These are phyloP conservation scores for Cichorium intybus DNA, from an alignment of 140 eudicot genomes.

Conservation along the genomic window DNA sequence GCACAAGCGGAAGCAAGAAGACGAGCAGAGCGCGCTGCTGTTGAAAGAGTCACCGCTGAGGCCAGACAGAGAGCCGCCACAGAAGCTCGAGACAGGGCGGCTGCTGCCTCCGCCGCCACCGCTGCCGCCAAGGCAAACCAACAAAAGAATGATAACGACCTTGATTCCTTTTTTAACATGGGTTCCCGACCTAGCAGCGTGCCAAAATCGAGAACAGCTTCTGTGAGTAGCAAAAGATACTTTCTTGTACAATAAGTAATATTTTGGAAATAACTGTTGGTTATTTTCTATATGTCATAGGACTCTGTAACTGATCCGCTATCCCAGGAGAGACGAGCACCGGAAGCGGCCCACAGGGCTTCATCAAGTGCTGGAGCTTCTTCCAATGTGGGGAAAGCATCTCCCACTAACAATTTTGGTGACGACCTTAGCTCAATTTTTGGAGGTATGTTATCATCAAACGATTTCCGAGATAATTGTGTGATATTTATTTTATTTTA, in stretches of 20 bases:
- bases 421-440: slow-evolving; percentile 86
- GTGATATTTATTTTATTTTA: slow-evolving; percentile 12
- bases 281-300: slow-evolving; percentile 30
- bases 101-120: slow-evolving; percentile 24
- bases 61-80: slow-evolving; percentile 62
- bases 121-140: slow-evolving; percentile 61
- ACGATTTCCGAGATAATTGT: background rate
- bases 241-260: background rate
- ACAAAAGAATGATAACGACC: slow-evolving; percentile 71
- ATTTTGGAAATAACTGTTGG: background rate
- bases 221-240: slow-evolving; percentile 50
- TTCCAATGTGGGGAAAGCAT: slow-evolving; percentile 62
- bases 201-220: slow-evolving; percentile 61
- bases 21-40: slow-evolving; percentile 82
- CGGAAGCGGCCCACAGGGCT: slow-evolving; percentile 54
- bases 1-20: slow-evolving; percentile 73
- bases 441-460: slow-evolving; percentile 52
- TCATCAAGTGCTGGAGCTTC: slow-evolving; percentile 43
- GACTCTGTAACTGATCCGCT: slow-evolving; percentile 56
- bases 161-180: slow-evolving; percentile 73
- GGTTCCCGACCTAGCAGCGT: slow-evolving; percentile 80
- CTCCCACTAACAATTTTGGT: slow-evolving; percentile 65
- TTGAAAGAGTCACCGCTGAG: slow-evolving; percentile 65
- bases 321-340: slow-evolving; percentile 55
- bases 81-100: slow-evolving; percentile 5